Conservation (phyloP, 1,284 basidiomycete genomes). For the Phellopilus nigrolimitatus region DNA sequence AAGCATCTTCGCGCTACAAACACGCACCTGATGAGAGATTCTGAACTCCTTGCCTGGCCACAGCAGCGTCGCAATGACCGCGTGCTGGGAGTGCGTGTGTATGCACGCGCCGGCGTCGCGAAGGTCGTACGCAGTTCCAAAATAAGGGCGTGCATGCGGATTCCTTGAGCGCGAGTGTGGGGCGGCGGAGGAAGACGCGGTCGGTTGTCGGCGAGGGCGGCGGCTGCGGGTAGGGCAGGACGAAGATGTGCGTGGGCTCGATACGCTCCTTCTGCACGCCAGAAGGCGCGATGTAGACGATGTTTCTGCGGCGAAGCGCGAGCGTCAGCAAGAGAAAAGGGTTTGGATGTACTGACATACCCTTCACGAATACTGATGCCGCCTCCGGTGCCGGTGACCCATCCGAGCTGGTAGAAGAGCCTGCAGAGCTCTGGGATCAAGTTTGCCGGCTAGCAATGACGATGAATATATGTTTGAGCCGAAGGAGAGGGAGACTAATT, state of each 20-base stretch:
- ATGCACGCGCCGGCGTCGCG: constrained; percentile 78
- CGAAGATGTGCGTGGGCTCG: constrained; percentile 74
- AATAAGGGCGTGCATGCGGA: constrained; percentile 86
- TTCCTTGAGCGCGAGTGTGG: constrained; percentile 64
- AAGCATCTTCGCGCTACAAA: constrained; percentile 1
- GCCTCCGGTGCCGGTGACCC: constrained; percentile 53
- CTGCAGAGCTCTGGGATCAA: constrained; percentile 48
- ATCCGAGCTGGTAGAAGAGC: constrained; percentile 41
- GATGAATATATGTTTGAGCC: background rate
- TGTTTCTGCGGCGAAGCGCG: constrained; percentile 4
- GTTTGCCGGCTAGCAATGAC: constrained; percentile 41
- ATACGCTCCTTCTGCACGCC: constrained; percentile 89
- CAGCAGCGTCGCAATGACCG: constrained; percentile 79
- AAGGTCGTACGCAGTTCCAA: constrained; percentile 83
- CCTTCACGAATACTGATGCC: constrained; percentile 67
- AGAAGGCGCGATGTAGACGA: constrained; percentile 80
- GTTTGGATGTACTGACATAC: constrained; percentile 36
- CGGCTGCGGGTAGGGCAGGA: constrained; percentile 74
- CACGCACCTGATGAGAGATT: constrained; percentile 69
- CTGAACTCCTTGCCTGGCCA: constrained; percentile 66
- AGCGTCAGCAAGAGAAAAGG: background rate
- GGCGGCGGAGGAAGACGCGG: constrained; percentile 71
- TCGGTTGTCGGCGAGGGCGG: constrained; percentile 63
- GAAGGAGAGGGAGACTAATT: background rate
- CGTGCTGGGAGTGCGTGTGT: constrained; percentile 84